Percentiles rank a stretch among this genome's conserved stretches.
Evolutionary conservation across 31 red algal genomes (phyloP).

Genomic region (Porphyra umbilicalis): DNA sequence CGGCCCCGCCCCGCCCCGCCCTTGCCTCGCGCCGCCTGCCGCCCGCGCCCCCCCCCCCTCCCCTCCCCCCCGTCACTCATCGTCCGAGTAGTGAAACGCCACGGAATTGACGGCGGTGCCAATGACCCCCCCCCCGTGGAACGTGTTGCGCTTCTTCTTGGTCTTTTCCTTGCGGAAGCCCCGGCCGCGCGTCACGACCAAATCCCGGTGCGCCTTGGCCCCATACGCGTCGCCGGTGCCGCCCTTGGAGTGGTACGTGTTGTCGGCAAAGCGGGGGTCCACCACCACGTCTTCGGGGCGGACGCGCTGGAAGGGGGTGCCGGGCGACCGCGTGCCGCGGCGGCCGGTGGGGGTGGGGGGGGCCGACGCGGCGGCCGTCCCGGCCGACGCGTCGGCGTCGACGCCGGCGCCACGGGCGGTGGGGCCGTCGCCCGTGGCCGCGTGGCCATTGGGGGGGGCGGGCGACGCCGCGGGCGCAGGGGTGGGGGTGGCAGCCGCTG

Average conservation of each 20-base stretch:
- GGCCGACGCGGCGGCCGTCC: too few species aligned
- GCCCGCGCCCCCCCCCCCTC: neutral
- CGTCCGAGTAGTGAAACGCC: conserved; percentile 47
- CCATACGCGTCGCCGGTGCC: conserved; percentile 56
- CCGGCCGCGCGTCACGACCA: conserved; percentile 53
- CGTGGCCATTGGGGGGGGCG: too few species aligned
- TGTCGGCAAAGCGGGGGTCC: conserved; percentile 52
- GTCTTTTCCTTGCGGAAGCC: conserved; percentile 84
- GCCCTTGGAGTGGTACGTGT: conserved; percentile 73
- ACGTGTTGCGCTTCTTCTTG: conserved; percentile 77
- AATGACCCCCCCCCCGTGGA: conserved; percentile 62
- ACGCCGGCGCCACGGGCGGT: neutral
- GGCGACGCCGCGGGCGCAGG: neutral
- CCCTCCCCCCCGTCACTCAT: neutral
- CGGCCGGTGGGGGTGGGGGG: neutral
- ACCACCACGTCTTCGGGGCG: conserved; percentile 39
- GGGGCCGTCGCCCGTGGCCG: too few species aligned
- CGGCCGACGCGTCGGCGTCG: neutral
- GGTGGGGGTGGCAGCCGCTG: neutral
- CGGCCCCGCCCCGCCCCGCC: too few species aligned
- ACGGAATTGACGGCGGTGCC: conserved; percentile 36
- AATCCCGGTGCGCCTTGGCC: conserved; percentile 45
- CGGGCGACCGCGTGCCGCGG: conserved; percentile 1
- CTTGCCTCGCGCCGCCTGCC: too few species aligned
- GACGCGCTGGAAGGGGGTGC: conserved; percentile 64